Percentiles rank a stretch among this genome's conserved stretches.
Conservation (phyloP, 2,329 filamentous ascomycete species). For the Rutstroemia sp. region DNA sequence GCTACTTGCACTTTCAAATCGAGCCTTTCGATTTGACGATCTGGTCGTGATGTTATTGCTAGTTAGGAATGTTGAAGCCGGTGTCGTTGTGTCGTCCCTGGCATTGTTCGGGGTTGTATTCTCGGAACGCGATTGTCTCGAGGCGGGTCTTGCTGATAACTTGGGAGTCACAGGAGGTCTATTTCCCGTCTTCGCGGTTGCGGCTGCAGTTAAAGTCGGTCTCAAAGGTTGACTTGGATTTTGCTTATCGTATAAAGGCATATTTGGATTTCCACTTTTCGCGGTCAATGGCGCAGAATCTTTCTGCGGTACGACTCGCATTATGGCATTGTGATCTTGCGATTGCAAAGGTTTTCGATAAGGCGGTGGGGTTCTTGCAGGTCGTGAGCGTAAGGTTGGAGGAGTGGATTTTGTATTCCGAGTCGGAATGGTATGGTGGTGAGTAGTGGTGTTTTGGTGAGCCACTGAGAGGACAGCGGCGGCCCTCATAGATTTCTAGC, state of each 20-base stretch:
- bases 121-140: constrained; percentile 33
- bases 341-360: constrained; percentile 9
- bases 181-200: constrained; percentile 46
- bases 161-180: constrained; percentile 53
- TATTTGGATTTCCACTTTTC: constrained; percentile 26
- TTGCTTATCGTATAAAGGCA: constrained; percentile 44
- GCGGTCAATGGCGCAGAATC: constrained; percentile 17
- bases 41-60: constrained; percentile 67
- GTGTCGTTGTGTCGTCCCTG: constrained; percentile 45
- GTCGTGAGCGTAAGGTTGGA: background rate
- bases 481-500: background rate
- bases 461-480: background rate
- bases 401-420: background rate
- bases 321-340: constrained; percentile 37
- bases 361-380: constrained; percentile 1
- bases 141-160: constrained; percentile 35
- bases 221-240: constrained; percentile 47
- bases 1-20: constrained; percentile 59
- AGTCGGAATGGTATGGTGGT: background rate
- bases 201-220: constrained; percentile 52
- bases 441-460: background rate
- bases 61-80: constrained; percentile 49
- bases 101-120: constrained; percentile 18
- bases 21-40: constrained; percentile 64
- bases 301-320: constrained; percentile 33